Evolutionary conservation across 1,284 basidiomycete species (phyloP).

Genomic region (Cryptococcus sp.): DNA sequence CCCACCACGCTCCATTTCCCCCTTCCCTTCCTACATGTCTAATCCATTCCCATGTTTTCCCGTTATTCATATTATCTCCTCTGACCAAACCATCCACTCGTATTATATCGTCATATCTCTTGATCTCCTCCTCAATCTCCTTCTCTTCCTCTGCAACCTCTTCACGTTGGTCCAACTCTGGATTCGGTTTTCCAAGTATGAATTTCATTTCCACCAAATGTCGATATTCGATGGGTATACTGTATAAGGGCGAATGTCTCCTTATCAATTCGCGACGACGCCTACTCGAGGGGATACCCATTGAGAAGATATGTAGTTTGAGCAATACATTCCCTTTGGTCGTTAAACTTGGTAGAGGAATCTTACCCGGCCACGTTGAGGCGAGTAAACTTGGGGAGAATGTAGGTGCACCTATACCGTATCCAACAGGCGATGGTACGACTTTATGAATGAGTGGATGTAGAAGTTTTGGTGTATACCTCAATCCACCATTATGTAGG

Average conservation of each 20-base stretch:
- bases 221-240: constrained; percentile 10
- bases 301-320: constrained; percentile 33
- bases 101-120: constrained; percentile 14
- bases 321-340: constrained; percentile 7
- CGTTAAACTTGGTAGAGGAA: background rate
- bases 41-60: constrained; percentile 69
- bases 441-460: background rate
- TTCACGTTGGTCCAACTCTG: background rate
- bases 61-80: constrained; percentile 83
- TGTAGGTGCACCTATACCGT: background rate
- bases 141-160: constrained; percentile 4
- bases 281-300: constrained; percentile 1
- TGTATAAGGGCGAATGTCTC: constrained; percentile 1
- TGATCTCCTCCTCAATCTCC: constrained; percentile 9
- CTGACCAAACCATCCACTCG: constrained; percentile 8
- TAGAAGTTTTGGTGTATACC: background rate
- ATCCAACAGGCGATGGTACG: background rate
- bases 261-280: constrained; percentile 19
- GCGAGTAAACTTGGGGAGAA: background rate
- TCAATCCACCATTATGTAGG: background rate
- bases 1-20: constrained; percentile 15
- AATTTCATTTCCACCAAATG: constrained; percentile 26
- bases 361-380: background rate
- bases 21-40: constrained; percentile 14
- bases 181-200: constrained; percentile 8